A percentile compares a stretch with the other conserved stretches of the same genome.
phyloP scores from a whole-genome alignment of 345 rosid genomes.

The Jatropha curcas region DNA sequence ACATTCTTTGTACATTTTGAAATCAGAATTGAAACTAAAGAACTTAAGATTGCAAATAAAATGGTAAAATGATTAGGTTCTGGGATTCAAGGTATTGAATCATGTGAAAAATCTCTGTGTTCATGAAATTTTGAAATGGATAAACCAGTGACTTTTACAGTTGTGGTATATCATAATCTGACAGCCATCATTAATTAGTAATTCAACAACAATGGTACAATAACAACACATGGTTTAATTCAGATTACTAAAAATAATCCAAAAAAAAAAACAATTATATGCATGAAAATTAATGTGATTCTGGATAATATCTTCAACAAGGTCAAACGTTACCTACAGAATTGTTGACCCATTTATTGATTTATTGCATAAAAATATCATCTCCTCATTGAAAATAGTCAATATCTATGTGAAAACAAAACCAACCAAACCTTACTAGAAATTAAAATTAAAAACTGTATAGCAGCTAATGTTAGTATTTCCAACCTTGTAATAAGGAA shows the following conservation, averaged over 20 bases:
- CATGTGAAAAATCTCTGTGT: too few species aligned
- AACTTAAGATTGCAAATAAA: too few species aligned
- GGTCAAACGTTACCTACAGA: neutral
- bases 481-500: conserved; percentile 53
- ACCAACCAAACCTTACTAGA: neutral
- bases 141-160: too few species aligned
- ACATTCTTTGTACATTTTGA: neutral
- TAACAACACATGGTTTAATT: neutral
- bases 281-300: neutral
- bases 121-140: too few species aligned
- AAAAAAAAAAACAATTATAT: too few species aligned
- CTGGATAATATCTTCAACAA: neutral
- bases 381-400: neutral
- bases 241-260: neutral
- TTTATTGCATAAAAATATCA: too few species aligned
- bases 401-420: neutral
- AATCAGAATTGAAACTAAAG: neutral
- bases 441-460: too few species aligned
- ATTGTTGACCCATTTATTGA: neutral
- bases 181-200: neutral
- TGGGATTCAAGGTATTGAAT: too few species aligned
- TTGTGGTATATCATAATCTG: neutral
- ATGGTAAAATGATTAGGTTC: too few species aligned
- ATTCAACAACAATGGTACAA: neutral
- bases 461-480: conserved; percentile 30